phyloP scores from a whole-genome alignment of 768 basidiomycete species.

The Kwoniella pini region DNA sequence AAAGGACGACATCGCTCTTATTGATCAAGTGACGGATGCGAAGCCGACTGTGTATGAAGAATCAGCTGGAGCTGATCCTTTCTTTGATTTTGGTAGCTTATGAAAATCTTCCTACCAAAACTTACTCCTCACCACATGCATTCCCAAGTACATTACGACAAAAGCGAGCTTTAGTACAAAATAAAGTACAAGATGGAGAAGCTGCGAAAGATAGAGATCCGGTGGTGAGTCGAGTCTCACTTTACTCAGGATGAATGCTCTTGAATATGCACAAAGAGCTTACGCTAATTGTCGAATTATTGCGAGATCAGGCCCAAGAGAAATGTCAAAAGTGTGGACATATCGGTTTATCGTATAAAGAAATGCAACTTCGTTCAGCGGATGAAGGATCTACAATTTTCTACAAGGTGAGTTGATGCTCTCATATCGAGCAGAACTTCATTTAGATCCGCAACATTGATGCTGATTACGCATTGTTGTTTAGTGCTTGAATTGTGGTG shows the following conservation, averaged over 20 bases:
- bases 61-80: too few species aligned
- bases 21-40: too few species aligned
- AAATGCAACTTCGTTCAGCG: conserved; percentile 85
- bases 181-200: conserved; percentile 62
- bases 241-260: too few species aligned
- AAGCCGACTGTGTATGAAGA: too few species aligned
- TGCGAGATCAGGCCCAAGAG: conserved; percentile 71
- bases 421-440: too few species aligned
- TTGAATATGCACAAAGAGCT: too few species aligned
- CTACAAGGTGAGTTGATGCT: conserved; percentile 87
- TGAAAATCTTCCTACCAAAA: conserved; percentile 85
- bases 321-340: conserved; percentile 86
- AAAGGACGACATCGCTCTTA: too few species aligned
- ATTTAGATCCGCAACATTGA: too few species aligned
- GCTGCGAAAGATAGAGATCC: conserved; percentile 53
- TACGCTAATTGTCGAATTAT: not conserved
- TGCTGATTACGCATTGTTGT: not conserved
- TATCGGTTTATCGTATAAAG: conserved; percentile 81
- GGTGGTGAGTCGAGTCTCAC: conserved; percentile 51
- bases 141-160: conserved; percentile 87
- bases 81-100: conserved; percentile 64
- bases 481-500: conserved; percentile 24
- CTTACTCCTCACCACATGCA: conserved; percentile 87
- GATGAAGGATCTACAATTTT: conserved; percentile 94
- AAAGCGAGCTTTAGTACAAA: conserved; percentile 76